These are phyloP conservation scores for Puccinia coronata DNA, from an alignment of 1,284 basidiomycete genomes.

Conservation along the genomic window DNA sequence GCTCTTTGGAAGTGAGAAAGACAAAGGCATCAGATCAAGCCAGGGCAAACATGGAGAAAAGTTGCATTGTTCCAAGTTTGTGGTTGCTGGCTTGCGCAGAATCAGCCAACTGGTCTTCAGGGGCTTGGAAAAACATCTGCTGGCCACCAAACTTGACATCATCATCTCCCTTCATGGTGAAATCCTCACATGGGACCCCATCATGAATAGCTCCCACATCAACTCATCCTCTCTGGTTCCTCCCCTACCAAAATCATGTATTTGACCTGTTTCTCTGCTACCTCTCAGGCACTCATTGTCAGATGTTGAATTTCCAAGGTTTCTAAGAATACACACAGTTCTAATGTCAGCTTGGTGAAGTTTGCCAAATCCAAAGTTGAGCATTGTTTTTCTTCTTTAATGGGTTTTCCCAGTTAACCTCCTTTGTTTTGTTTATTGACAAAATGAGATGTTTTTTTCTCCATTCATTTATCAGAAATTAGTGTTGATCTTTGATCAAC, in stretches of 20 bases:
- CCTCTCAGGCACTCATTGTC: conserved; percentile 27
- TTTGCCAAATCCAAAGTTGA: conserved; percentile 17
- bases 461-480: too few species aligned
- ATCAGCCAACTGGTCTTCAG: conserved; percentile 28
- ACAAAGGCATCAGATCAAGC: not conserved
- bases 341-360: conserved; percentile 29
- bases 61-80: not conserved
- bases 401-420: not conserved
- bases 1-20: not conserved
- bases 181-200: conserved; percentile 34
- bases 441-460: not conserved
- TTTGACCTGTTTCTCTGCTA: conserved; percentile 14
- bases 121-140: conserved; percentile 19
- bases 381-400: not conserved
- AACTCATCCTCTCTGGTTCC: conserved; percentile 29
- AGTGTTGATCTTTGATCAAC: not conserved
- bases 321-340: not conserved
- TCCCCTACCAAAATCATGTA: conserved; percentile 39
- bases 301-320: conserved; percentile 11
- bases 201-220: not conserved
- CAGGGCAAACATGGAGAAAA: not conserved
- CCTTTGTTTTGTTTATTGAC: not conserved
- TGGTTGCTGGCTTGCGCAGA: not conserved
- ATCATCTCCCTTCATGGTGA: conserved; percentile 38
- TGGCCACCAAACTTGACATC: conserved; percentile 30